Percentiles rank a stretch among this genome's conserved stretches.
These are phyloP conservation scores for Cynanchum wilfordii DNA, from an alignment of 257 asterid genomes.

Conservation along the genomic window DNA sequence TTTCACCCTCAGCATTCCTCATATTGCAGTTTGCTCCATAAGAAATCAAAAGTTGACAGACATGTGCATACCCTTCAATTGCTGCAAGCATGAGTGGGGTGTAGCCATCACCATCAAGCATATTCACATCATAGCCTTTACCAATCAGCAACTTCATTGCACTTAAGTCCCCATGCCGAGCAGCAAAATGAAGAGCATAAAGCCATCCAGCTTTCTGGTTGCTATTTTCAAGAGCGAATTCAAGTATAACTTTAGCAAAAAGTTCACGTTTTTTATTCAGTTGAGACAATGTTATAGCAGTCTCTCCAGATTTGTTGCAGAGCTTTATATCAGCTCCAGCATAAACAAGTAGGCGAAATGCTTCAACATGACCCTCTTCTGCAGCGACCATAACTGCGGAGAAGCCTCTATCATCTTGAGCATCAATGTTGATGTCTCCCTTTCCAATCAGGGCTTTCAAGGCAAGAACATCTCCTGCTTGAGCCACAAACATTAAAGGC, in stretches of 20 bases:
- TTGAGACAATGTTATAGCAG: constrained; percentile 49
- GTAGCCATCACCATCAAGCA: constrained; percentile 53
- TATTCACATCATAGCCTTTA: constrained; percentile 55
- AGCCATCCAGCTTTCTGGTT: constrained; percentile 54
- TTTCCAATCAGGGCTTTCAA: constrained; percentile 43
- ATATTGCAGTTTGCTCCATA: constrained; percentile 45
- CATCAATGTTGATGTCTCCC: constrained; percentile 39
- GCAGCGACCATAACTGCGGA: constrained; percentile 80
- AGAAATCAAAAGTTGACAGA: constrained; percentile 49
- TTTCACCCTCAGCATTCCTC: constrained; percentile 51
- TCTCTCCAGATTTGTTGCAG: constrained; percentile 53
- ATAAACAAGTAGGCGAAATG: constrained; percentile 62
- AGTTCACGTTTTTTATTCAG: constrained; percentile 47
- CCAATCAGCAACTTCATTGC: constrained; percentile 53
- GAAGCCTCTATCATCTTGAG: constrained; percentile 65
- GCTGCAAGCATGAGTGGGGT: constrained; percentile 84
- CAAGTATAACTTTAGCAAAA: constrained; percentile 69
- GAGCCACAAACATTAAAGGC: constrained; percentile 58
- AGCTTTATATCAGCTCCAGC: constrained; percentile 76
- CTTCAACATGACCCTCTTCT: constrained; percentile 64
- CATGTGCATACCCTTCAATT: constrained; percentile 51
- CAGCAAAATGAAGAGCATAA: constrained; percentile 69
- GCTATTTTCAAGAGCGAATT: constrained; percentile 71
- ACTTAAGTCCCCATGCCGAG: constrained; percentile 55
- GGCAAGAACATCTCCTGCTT: constrained; percentile 53